phyloP scores from a whole-genome alignment of 2,329 filamentous ascomycete species.

The Colletotrichum sp. region DNA sequence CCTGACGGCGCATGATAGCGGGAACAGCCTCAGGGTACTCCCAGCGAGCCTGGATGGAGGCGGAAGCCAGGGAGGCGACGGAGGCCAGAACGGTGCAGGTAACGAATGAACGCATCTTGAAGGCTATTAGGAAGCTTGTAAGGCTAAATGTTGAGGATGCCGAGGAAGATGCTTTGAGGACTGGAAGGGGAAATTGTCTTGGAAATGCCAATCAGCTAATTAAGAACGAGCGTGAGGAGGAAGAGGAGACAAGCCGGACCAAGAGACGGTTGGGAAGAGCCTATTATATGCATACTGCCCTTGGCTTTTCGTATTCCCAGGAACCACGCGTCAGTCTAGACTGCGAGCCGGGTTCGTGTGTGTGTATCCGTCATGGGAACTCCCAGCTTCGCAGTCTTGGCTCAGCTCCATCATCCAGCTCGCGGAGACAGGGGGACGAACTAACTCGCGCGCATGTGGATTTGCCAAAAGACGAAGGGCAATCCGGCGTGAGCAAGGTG shows the following conservation, averaged over 20 bases:
- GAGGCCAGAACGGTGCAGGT: slow-evolving; percentile 17
- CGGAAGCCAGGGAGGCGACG: slow-evolving; percentile 8
- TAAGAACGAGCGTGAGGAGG: slow-evolving; percentile 9
- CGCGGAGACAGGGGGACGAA: neutral
- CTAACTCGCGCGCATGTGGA: neutral
- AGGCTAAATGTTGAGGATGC: neutral
- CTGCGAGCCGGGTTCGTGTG: neutral
- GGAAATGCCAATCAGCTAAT: slow-evolving; percentile 1
- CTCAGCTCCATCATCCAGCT: neutral
- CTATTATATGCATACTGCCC: slow-evolving; percentile 3
- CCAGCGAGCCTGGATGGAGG: neutral
- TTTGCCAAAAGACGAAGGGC: neutral
- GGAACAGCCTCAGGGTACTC: slow-evolving; percentile 15
- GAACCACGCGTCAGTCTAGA: neutral
- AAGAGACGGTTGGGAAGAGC: neutral
- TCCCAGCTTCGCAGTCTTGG: neutral
- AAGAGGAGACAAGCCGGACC: too few relatives aligned
- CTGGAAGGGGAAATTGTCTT: slow-evolving; percentile 5
- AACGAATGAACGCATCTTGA: slow-evolving; percentile 20
- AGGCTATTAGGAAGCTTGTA: neutral
- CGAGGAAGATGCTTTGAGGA: slow-evolving; percentile 2
- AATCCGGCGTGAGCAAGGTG: neutral
- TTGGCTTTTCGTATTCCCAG: neutral
- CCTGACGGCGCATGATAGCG: slow-evolving; percentile 43
- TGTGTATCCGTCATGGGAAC: neutral